Base-by-base conservation (phyloP, 2,329 filamentous ascomycete genomes). In the Leptographium wingfieldii region DNA sequence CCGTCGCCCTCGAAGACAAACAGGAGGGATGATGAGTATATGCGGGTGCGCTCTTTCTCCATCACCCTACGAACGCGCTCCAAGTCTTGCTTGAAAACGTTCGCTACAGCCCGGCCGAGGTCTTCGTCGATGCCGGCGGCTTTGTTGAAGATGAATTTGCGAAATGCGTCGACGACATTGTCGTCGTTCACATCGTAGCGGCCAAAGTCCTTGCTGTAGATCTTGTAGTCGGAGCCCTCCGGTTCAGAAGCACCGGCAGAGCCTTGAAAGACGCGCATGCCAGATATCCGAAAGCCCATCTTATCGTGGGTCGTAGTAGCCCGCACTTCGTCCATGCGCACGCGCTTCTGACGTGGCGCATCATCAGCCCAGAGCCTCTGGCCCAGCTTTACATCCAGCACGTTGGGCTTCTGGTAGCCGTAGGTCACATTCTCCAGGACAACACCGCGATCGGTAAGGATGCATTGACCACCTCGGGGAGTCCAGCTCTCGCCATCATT, bases 301-400 rank as follows among this genome's bases (percentile, higher is more conserved):
- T 77, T 76, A 40, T 75, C 76, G 64, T 85, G 83, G 11, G 83
- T 86, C 4, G 83, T 86, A 67, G 78, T 74, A 33, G 72, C 70
- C 38, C 77, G 76, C 61, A 86, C 82, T 68, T 81, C 77, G 65
- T 84, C 78, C 67, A 86, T 85, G 35, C 82, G 77, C 43, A 72
- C 68, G 66, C 80, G 80, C 73, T 86, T 86, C 67, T 83, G 76
- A 31, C 71, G 65, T 0, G 80, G 77, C 29, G 83, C 83, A 63
- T 85, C 77, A 62, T 95, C 89, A 16, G 89, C 92, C 87, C 91
- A 97, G 6, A 99, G 75, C 38, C 89, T 82, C 56, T 85, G 80
- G 52, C 94, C 94, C 25, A 99, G 82, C 75, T 99, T 99, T 65
- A 95, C 82, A 69, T 99, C 94, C 61, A 99, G 77, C 9, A 99